These are phyloP conservation scores for Salix koriyanagi DNA, from an alignment of 345 rosid genomes.

Conservation along the genomic window DNA sequence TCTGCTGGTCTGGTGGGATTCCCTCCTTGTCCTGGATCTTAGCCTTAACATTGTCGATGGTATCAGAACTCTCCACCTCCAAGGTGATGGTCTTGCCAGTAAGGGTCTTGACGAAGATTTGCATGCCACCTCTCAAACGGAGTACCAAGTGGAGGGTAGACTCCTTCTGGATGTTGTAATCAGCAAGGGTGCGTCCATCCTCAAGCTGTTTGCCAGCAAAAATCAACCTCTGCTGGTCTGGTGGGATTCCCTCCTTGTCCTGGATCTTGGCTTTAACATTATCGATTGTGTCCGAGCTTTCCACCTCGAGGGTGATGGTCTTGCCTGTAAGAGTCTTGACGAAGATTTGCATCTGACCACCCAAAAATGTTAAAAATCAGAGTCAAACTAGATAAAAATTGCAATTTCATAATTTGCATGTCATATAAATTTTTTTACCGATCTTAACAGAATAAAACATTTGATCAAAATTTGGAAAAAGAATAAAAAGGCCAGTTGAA, in stretches of 20 bases:
- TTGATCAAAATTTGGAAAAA: too few relatives aligned
- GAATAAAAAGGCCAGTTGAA: too few relatives aligned
- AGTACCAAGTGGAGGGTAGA: slow-evolving; percentile 21
- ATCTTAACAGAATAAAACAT: too few relatives aligned
- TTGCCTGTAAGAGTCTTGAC: too few relatives aligned
- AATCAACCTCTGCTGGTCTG: slow-evolving; percentile 27
- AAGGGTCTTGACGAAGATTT: neutral
- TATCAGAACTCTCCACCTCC: slow-evolving; percentile 38
- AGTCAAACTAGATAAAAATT: too few relatives aligned
- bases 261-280: slow-evolving; percentile 31
- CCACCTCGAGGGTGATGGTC: too few relatives aligned
- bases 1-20: slow-evolving; percentile 39
- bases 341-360: too few relatives aligned
- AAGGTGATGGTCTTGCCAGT: slow-evolving; percentile 39
- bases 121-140: slow-evolving; percentile 13
- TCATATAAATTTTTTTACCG: too few relatives aligned
- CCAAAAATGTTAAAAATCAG: too few relatives aligned
- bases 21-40: slow-evolving; percentile 44
- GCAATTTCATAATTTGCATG: too few relatives aligned
- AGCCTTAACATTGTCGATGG: slow-evolving; percentile 37
- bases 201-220: slow-evolving; percentile 27
- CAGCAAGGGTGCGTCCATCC: slow-evolving; percentile 20
- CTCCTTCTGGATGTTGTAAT: slow-evolving; percentile 23
- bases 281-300: slow-evolving; percentile 17
- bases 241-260: slow-evolving; percentile 30